Conservation (phyloP, 1,284 basidiomycete species). For the Hymenochaete sp. region DNA sequence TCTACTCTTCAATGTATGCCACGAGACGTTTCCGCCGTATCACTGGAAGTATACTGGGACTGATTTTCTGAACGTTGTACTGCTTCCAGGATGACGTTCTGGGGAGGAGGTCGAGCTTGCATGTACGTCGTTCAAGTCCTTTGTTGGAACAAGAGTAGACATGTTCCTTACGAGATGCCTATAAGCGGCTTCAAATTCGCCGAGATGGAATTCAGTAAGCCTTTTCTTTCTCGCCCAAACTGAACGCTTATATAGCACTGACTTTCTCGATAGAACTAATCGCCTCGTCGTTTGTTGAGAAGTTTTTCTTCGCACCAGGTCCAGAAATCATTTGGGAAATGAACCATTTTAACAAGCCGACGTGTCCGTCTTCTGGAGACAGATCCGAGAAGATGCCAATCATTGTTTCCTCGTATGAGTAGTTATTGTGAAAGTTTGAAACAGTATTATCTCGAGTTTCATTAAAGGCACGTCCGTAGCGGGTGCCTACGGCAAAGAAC, state of each 20-base stretch:
- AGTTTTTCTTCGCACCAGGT: constrained; percentile 7
- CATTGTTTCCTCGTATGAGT: too few species aligned
- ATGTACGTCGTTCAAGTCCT: constrained; percentile 10
- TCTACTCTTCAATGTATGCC: constrained; percentile 14
- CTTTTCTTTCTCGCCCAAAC: background rate
- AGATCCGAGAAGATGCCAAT: too few species aligned
- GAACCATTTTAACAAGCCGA: too few species aligned
- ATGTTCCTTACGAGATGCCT: background rate
- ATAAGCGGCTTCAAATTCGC: constrained; percentile 8
- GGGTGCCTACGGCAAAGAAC: too few species aligned
- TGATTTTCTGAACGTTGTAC: background rate
- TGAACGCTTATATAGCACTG: background rate
- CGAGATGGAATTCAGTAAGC: constrained; percentile 6
- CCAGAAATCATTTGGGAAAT: constrained; percentile 9
- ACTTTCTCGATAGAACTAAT: constrained; percentile 3
- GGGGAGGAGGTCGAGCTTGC: constrained; percentile 17
- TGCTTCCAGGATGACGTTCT: constrained; percentile 16
- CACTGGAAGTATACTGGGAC: background rate
- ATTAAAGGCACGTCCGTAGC: too few species aligned
- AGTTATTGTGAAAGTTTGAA: too few species aligned
- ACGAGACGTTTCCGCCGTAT: background rate
- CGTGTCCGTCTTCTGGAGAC: too few species aligned
- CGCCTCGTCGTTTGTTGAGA: constrained; percentile 8
- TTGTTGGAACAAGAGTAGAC: background rate
- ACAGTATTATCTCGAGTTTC: too few species aligned